Conservation (phyloP, 768 basidiomycete genomes). For the Mycena olivaceomarginata region DNA sequence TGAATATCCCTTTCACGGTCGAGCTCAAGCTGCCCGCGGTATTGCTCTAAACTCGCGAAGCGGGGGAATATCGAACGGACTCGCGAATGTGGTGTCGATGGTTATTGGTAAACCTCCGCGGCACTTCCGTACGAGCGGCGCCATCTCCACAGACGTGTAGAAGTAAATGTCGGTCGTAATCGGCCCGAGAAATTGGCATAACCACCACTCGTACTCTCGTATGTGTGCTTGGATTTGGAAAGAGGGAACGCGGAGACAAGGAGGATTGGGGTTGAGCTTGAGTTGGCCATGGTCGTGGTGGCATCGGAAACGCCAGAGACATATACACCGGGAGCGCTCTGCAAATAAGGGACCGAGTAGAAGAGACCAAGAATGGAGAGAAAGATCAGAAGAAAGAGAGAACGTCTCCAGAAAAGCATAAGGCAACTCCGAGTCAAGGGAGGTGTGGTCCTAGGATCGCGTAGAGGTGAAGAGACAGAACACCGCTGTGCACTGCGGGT, state of each 20-base stretch:
- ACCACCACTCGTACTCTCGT: conserved; percentile 65
- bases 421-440: neutral
- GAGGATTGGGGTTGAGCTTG: conserved; percentile 53
- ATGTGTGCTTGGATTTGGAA: conserved; percentile 68
- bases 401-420: conserved; percentile 7
- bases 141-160: conserved; percentile 66
- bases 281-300: neutral
- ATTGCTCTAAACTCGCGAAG: conserved; percentile 57
- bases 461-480: too few species aligned
- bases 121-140: conserved; percentile 51
- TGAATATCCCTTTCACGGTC: conserved; percentile 67
- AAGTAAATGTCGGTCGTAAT: conserved; percentile 73
- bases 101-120: conserved; percentile 58
- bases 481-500: too few species aligned
- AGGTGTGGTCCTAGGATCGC: too few species aligned
- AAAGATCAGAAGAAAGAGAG: conserved; percentile 7
- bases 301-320: neutral
- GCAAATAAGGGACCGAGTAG: neutral
- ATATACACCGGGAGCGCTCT: neutral
- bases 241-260: conserved; percentile 75
- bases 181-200: conserved; percentile 61
- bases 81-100: conserved; percentile 66
- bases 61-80: conserved; percentile 70
- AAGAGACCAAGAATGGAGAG: conserved; percentile 18
- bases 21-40: conserved; percentile 61